Percentiles rank a stretch among this genome's conserved stretches.
These are phyloP conservation scores for Rhizomucor miehei DNA, from an alignment of 371 early-diverging fungal genomes.

Conservation along the genomic window DNA sequence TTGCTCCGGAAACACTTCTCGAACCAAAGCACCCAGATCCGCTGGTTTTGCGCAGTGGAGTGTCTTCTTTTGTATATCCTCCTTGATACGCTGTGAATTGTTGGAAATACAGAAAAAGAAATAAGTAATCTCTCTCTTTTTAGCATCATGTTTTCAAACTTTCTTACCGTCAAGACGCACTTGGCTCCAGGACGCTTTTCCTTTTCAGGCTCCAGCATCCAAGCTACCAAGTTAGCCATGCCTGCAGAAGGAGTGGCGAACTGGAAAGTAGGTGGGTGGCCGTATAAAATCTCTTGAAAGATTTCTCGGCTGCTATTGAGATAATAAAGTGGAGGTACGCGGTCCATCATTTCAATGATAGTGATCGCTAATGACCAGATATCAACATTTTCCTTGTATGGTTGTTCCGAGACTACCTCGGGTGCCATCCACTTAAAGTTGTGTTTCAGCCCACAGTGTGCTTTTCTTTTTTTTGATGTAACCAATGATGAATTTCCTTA, in stretches of 20 bases:
- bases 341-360: slow-evolving; percentile 55
- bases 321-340: slow-evolving; percentile 50
- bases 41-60: slow-evolving; percentile 36
- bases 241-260: slow-evolving; percentile 37
- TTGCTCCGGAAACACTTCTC: slow-evolving; percentile 39
- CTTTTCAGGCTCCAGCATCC: slow-evolving; percentile 43
- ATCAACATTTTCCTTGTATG: slow-evolving; percentile 49
- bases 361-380: slow-evolving; percentile 51
- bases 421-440: slow-evolving; percentile 47
- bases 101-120: too few relatives aligned
- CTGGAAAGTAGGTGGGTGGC: slow-evolving; percentile 42
- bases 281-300: slow-evolving; percentile 43
- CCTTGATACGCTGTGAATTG: slow-evolving; percentile 32
- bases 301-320: slow-evolving; percentile 41
- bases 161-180: slow-evolving; percentile 33
- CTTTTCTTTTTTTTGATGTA: background rate
- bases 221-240: slow-evolving; percentile 28
- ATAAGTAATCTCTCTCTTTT: background rate
- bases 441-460: too few relatives aligned
- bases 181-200: slow-evolving; percentile 35
- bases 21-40: slow-evolving; percentile 40
- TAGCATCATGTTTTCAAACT: too few relatives aligned
- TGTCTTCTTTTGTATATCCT: slow-evolving; percentile 22
- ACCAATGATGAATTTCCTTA: slow-evolving; percentile 9
- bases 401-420: slow-evolving; percentile 39